Base-by-base conservation (phyloP, 305 asterid species). In the Rubia tinctorum region DNA sequence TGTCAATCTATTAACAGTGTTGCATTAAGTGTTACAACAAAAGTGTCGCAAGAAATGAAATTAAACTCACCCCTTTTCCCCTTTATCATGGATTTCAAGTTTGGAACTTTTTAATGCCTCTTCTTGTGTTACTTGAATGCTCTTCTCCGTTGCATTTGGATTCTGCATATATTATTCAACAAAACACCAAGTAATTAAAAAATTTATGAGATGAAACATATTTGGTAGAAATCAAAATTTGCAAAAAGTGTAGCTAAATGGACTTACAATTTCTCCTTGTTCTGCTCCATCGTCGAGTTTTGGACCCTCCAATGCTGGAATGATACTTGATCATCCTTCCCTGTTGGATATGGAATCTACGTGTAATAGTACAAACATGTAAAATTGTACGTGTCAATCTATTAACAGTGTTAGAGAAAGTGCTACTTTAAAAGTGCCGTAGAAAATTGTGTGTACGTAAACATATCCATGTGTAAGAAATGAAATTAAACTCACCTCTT, bases 291-390 rank as follows among this genome's bases (percentile, higher is more conserved):
- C 45, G 40, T 14, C 53, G 10, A 4, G 17, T 9, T 66, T 66
- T 40, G 70, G 30, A 65, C 69, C 51, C 14, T 65, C 22, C 51
- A 65, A 63, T 63, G 47, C 68, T 37, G 8, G 43, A 43, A 7
- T 30, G 51, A n/a, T 2, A 8, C 27, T 65, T 25, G 66, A 61
- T 39, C 49, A 65, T 8, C 37, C 40, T 61, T 14, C 6, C n/a
- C 37, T 37, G 22, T 18, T 39, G 30, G 51, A 39, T 9, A n/a
- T 65, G 47, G 69, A 65, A 39, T 17, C 69, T 64, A 14, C 23
- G 14, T 1, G 23, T 13, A 58, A 22, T n/a, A 30, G 6, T 34
- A 34, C 37, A 34, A 27, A 34, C 37, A 39, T 39, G 42, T 39
- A 39, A 39, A 39, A 39, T 39, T 8, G 7, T n/a, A 6, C 42